A percentile compares a stretch with the other conserved stretches of the same genome.
These are phyloP conservation scores for Penicillium antarcticum DNA, from an alignment of 495 filamentous ascomycete genomes.

Conservation along the genomic window DNA sequence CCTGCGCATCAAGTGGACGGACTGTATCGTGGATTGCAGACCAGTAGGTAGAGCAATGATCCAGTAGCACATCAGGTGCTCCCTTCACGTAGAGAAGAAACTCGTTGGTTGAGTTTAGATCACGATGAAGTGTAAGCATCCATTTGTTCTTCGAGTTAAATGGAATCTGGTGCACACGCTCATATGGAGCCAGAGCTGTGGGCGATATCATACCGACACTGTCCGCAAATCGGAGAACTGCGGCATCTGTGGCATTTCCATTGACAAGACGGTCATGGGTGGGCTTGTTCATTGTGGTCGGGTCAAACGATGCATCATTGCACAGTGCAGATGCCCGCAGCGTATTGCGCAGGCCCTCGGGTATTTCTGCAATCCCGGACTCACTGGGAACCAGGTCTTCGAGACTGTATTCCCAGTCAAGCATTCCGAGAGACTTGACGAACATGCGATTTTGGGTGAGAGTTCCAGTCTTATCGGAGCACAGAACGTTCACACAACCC, in stretches of 20 bases:
- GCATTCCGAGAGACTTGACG: constrained; percentile 38
- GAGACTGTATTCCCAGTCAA: constrained; percentile 27
- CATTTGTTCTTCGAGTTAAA: constrained; percentile 82
- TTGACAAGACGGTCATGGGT: constrained; percentile 55
- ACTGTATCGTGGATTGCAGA: constrained; percentile 31
- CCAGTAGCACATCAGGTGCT: constrained; percentile 48
- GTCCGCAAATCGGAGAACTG: constrained; percentile 65
- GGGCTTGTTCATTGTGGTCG: constrained; percentile 50
- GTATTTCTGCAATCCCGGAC: constrained; percentile 5
- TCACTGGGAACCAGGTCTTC: constrained; percentile 15
- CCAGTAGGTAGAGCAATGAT: constrained; percentile 41
- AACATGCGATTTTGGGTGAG: constrained; percentile 57
- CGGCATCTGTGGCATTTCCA: constrained; percentile 72
- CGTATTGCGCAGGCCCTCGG: constrained; percentile 18
- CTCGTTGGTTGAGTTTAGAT: constrained; percentile 7
- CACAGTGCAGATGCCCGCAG: constrained; percentile 46
- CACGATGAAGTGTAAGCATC: constrained; percentile 36
- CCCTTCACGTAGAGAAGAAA: constrained; percentile 46
- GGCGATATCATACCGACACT: constrained; percentile 49
- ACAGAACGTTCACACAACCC: constrained; percentile 67
- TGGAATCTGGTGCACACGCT: constrained; percentile 60
- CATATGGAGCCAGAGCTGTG: constrained; percentile 39
- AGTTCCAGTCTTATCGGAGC: constrained; percentile 72
- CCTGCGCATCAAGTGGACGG: constrained; percentile 30
- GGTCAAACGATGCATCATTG: constrained; percentile 69